Base-by-base conservation (phyloP, 1,284 basidiomycete genomes). In the Cystobasidium pallidum region DNA sequence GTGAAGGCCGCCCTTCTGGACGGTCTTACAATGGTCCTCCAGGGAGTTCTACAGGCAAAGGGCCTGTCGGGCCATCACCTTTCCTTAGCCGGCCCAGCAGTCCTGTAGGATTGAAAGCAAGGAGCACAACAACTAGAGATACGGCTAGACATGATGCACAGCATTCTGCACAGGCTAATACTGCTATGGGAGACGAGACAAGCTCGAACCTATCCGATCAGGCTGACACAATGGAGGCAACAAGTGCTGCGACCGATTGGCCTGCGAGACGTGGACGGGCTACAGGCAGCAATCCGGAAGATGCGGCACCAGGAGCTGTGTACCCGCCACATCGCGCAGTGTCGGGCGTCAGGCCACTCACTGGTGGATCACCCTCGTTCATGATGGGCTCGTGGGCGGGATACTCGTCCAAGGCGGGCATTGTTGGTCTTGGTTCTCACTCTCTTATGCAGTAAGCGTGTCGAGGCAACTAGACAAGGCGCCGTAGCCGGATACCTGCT, bases 361-460 rank as follows among this genome's bases (percentile, higher is more conserved):
- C 28, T 45, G 62, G 47, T 19, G 62, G 45, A 34, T 43, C 51
- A 8, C 64, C 52, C 24, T 66, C 62, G 11, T 66, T 66, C 64
- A 66, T 66, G 64, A 52, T 43, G 45, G 64, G 64, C 49, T 66
- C 64, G 3, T 66, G 64, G 64, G 36, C 36, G 43, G 64, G 64
- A 11, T 54, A 54, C 36, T 41, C 58, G 8, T 49, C 59, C 30
- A 63, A 63, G 52, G 45, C 45, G 6, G 68, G 61, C 11, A 52
- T 49, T 30, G 45, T 71, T 19, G 59, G 68, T 2, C 19, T 71
- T 11, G 68, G 68, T 2, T 62, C 59, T 2, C 59, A 63, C 47
- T 64, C 59, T 7, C 61, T 71, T 15, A 71, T 71, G 59, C 68
- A 71, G 68, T 71, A 21, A 26, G 39, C 59, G 36, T 24, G 30